phyloP scores from a whole-genome alignment of 805 yeast species.

The Wickerhamiella cacticola region DNA sequence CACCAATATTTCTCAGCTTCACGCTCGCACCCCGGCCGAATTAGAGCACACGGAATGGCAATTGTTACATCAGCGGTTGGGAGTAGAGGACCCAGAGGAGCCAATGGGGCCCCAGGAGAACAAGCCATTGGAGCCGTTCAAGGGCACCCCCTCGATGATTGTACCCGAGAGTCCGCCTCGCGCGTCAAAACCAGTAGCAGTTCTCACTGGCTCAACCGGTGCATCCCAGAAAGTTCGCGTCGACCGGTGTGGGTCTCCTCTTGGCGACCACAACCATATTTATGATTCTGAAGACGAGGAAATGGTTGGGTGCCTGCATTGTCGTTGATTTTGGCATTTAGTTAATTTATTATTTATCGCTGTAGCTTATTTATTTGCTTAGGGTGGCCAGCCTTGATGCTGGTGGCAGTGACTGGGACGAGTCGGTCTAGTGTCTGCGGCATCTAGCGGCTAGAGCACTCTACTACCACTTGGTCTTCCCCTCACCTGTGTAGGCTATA shows the following conservation, averaged over 20 bases:
- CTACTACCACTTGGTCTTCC: too few relatives aligned
- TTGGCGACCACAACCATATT: not conserved
- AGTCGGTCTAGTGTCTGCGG: too few relatives aligned
- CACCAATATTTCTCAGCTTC: not conserved
- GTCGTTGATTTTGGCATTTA: not conserved
- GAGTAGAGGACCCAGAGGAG: too few relatives aligned
- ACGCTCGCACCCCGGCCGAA: not conserved
- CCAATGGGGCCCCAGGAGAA: too few relatives aligned
- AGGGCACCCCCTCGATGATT: not conserved
- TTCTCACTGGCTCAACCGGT: not conserved
- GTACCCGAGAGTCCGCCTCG: not conserved
- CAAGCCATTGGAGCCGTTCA: too few relatives aligned
- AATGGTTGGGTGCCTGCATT: not conserved
- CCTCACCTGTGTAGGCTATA: too few relatives aligned
- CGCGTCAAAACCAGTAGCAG: not conserved
- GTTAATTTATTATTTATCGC: too few relatives aligned
- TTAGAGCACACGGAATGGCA: not conserved
- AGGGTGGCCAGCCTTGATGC: too few relatives aligned
- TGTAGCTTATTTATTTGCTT: too few relatives aligned
- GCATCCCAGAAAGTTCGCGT: not conserved
- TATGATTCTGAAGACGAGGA: conserved; percentile 2
- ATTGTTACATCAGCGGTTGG: conserved; percentile 4
- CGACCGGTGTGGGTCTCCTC: not conserved
- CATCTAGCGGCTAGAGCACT: too few relatives aligned
- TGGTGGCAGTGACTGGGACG: too few relatives aligned